Percentiles rank a stretch among this genome's conserved stretches.
These are phyloP conservation scores for Pseudotsuga menziesii DNA, from an alignment of 75 land plant species.

Conservation along the genomic window DNA sequence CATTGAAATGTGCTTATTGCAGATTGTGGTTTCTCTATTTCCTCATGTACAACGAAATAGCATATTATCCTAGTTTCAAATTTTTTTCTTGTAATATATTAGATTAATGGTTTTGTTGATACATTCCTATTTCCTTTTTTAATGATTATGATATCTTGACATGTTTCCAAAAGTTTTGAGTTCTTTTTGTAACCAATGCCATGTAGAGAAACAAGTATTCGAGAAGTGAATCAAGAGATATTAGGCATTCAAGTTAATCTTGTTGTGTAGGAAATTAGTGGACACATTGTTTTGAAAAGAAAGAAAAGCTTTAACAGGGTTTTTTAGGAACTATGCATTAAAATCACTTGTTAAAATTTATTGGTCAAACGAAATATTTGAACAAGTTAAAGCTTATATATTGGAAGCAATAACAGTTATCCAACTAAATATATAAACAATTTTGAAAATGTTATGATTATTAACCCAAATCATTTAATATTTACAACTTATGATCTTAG, in stretches of 20 bases:
- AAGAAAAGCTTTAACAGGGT: constrained; percentile 72
- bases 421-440: no score
- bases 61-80: background rate
- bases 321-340: constrained; percentile 84
- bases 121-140: background rate
- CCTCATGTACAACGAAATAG: no score
- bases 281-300: constrained; percentile 93
- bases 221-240: no score
- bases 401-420: constrained; percentile 47
- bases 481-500: no score
- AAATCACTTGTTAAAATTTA: constrained; percentile 84
- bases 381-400: constrained; percentile 61
- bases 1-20: constrained; percentile 86
- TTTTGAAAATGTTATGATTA: no score
- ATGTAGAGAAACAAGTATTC: constrained; percentile 91
- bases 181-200: no score
- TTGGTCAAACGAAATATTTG: constrained; percentile 65
- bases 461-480: no score
- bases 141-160: no score
- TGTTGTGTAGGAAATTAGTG: constrained; percentile 95
- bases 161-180: no score
- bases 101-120: no score
- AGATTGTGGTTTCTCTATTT: constrained; percentile 74
- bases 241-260: constrained; percentile 94
- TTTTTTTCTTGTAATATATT: no score